Base-by-base conservation (phyloP, 148 eudicot genomes). In the Camellia sinensis region DNA sequence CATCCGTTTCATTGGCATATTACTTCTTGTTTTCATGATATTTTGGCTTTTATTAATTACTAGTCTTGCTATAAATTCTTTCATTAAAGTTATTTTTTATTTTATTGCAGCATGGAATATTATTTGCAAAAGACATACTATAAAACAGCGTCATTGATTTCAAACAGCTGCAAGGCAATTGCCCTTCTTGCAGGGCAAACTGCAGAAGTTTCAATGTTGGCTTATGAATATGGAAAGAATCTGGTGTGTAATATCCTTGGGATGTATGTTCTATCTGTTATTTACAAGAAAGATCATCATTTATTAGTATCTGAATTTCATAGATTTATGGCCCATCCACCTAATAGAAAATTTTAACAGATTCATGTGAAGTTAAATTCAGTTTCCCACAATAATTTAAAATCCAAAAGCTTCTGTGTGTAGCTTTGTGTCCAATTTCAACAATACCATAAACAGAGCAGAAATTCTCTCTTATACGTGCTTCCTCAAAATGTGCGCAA, bases 131-230 rank as follows among this genome's bases (percentile, higher is more conserved):
- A 95, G 89, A 93, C 98, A 79, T 90, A 88, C 85, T 95, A 87
- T 85, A 95, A 95, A 87, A 95, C 98, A 22, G 98, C 97, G 13
- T 93, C 98, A 17, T 82, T 95, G 79, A 92, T 95, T 67, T 93
- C 98, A 67, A 95, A 95, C 86, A 95, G 98, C 85, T 95, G 97
- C 91, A 92, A 95, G 82, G 93, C 98, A 40, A 87, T 93, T 88
- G 98, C 98, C 71, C 90, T 95, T 84, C 94, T 95, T 74, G 92
- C 94, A 48, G 98, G 98, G 74, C 96, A 95, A 84, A 89, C 93
- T 56, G 82, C 97, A 5, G 98, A 95, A 82, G 97, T 93, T 82
- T 89, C 97, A 67, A 86, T 84, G 9, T 78, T 92, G 85, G 98
- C 98, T 50, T 92, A 74, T 81, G 98, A 93, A 54, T 95, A 95